Evolutionary conservation across 2,329 filamentous ascomycete genomes (phyloP), one percentile per base, ranked within the genome.

Genomic region (Chalaropsis ovoidea): DNA sequence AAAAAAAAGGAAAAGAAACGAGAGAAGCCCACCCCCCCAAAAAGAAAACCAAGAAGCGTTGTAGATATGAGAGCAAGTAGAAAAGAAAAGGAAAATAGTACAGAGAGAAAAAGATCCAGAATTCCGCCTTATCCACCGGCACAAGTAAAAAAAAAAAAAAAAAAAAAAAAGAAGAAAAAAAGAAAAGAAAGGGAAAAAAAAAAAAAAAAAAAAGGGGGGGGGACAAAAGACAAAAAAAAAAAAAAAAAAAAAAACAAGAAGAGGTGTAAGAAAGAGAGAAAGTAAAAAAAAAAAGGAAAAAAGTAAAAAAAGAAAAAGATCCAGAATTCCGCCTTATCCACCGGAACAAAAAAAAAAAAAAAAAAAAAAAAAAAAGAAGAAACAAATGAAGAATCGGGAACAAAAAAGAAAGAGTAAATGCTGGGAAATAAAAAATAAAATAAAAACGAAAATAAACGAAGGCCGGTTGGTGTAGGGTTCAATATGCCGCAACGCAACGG

Each of bases 1-100:
- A 61, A 61, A 52, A 7, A 22, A 35, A 19, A 47, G 31, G 8
- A 19, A 41, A 35, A 45, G 10, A 43, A 35, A 65, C 8, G n/a
- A 49, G 52, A 54, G 54, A 27, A 62, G 43, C 42, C 61, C 22
- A 15, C 61, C 61, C 67, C 66, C 68, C 66, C 43, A 63, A 63
- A 61, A 56, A 13, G 42, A 52, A 49, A 45, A 35, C 52, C 22
- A 17, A 65, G 15, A 62, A 49, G 49, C 35, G 61, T 42, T 24
- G 56, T 47, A 65, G 24, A 60, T 45, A 31, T 52, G 35, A 43
- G 5, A 24, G 45, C 17, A 35, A 22, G 22, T 17, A 39, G 35
- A 39, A 10, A 47, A 61, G 45, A 62, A n/a, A 65, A 13, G 13
- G 56, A 41, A 43, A 65, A 52, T 49, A 24, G 43, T 65, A 63